Conservation (phyloP, 169 alveolate genomes). For the Besnoitia besnoiti region DNA sequence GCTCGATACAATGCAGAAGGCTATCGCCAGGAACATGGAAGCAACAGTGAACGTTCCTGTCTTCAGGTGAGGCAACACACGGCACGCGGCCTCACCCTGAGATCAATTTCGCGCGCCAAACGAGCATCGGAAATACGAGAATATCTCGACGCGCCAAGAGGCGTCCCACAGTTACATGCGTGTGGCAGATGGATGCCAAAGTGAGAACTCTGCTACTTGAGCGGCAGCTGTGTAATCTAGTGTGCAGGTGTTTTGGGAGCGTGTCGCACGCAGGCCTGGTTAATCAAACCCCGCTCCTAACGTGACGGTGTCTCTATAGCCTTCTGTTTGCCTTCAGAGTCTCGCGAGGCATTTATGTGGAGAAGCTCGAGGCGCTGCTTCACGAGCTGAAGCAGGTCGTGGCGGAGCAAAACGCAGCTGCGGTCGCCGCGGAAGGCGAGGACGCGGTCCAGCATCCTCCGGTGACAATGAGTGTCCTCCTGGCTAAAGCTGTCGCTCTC, state of each 20-base stretch:
- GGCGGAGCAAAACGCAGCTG: background rate
- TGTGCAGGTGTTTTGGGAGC: too few species aligned
- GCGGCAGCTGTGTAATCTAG: too few species aligned
- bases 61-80: conserved; percentile 63
- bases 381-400: conserved; percentile 9
- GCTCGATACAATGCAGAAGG: conserved; percentile 66
- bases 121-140: too few species aligned
- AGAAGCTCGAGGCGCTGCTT: conserved; percentile 21
- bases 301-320: too few species aligned
- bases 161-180: too few species aligned
- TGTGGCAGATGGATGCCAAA: too few species aligned
- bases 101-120: too few species aligned
- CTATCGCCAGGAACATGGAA: conserved; percentile 75
- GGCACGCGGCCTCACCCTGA: background rate
- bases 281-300: too few species aligned
- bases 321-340: background rate
- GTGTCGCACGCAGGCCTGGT: too few species aligned
- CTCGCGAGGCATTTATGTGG: conserved; percentile 40
- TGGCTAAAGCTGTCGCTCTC: conserved; percentile 74
- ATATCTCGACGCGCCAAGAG: too few species aligned
- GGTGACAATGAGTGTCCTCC: conserved; percentile 52
- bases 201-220: too few species aligned
- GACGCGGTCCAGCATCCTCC: background rate
- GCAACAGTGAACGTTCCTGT: conserved; percentile 74
- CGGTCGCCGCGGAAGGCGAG: background rate